Base-by-base conservation (phyloP, 805 yeast genomes). In the Kodamaea leandrae region DNA sequence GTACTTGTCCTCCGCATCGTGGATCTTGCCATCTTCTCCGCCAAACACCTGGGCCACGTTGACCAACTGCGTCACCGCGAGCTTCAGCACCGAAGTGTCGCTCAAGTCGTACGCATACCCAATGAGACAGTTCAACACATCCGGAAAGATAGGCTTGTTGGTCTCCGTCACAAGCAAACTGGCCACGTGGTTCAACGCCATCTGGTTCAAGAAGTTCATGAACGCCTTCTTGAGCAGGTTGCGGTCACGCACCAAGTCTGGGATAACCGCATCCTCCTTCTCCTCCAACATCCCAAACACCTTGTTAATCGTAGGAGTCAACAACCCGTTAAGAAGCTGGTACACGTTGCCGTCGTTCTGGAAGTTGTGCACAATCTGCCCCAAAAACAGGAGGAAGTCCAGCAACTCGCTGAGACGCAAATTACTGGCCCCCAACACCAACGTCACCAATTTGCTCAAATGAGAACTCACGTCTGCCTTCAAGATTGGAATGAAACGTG, bases 301-400 rank as follows among this genome's bases (percentile, higher is more conserved):
- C 53, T 85, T 85, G 39, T 71, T 69, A 20, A 85, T 66, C 37
- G 90, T 71, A n/a, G 96, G 96, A 0, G 85, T 68, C 43, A 88
- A 59, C 45, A 93, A 66, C 42, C 82, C 81, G 53, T 84, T 80
- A 48, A 91, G 69, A 62, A 91, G 68, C 51, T 80, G 80, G 60
- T 86, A 88, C 40, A 89, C 78, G 32, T 72, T 74, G 32, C 77
- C 80, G 50, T 86, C 82, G 34, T 71, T 71, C 54, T 79, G 77
- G 63, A 83, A 88, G 49, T 73, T 77, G 59, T 91, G 97, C 39
- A 85, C 77, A 46, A 93, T 77, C 63, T 93, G 98, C 4, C 95
- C 90, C 46, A 93, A 65, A 59, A 93, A 91, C 28, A 91, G 77
- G 41, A 89, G 65, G 56, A 93, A 88, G 55, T 89, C 96, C 27